phyloP scores from a whole-genome alignment of 139 green algal genomes.

The Coelastrella sp. region DNA sequence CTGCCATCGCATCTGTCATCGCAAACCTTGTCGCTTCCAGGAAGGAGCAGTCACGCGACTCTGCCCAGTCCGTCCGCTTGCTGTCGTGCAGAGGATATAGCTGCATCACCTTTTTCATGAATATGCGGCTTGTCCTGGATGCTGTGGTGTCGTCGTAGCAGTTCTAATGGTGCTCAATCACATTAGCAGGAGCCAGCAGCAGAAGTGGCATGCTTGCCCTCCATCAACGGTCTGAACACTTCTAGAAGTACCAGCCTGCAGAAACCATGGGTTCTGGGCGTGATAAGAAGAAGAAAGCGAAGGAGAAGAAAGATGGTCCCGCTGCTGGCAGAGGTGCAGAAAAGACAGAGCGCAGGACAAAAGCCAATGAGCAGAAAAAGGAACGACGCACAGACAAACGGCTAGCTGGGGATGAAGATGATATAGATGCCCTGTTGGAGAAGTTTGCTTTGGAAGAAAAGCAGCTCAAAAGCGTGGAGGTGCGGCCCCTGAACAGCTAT shows the following conservation, averaged over 20 bases:
- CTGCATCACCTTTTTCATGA: too few relatives aligned
- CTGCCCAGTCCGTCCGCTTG: too few relatives aligned
- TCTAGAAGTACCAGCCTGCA: neutral
- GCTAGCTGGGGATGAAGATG: conserved; percentile 80
- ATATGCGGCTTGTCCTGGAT: too few relatives aligned
- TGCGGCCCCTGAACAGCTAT: conserved; percentile 20
- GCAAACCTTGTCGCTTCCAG: too few relatives aligned
- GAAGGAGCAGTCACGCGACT: too few relatives aligned
- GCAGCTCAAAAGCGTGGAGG: conserved; percentile 40
- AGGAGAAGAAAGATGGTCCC: conserved; percentile 67
- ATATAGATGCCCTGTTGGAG: conserved; percentile 90
- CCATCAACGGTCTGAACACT: neutral
- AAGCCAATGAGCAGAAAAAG: conserved; percentile 79
- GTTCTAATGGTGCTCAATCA: too few relatives aligned
- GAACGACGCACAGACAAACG: conserved; percentile 60
- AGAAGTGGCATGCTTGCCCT: neutral
- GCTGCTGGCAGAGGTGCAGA: conserved; percentile 65
- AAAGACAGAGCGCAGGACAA: conserved; percentile 91
- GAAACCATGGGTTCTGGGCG: conserved; percentile 76
- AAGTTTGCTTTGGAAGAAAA: conserved; percentile 74
- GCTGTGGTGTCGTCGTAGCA: too few relatives aligned
- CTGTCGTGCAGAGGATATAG: too few relatives aligned
- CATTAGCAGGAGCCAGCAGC: neutral
- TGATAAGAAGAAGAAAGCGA: conserved; percentile 92
- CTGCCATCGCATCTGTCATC: too few relatives aligned